phyloP scores from a whole-genome alignment of 2,329 filamentous ascomycete genomes.

The Neofusicoccum sp. region DNA sequence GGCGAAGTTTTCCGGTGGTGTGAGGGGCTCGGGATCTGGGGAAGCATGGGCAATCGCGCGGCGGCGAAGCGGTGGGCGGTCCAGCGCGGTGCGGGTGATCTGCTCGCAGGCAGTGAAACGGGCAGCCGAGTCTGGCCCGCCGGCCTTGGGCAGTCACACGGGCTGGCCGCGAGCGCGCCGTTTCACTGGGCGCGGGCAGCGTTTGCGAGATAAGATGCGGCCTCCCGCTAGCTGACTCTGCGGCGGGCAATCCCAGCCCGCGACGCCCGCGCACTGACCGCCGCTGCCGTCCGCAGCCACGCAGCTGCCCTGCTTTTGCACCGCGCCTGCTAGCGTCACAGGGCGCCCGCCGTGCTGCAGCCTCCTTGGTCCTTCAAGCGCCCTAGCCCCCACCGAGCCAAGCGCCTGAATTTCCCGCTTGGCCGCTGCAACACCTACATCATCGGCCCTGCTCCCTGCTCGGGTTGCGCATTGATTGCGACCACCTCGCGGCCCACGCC shows the following conservation, averaged over 20 bases:
- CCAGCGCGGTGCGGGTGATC: conserved; percentile 1
- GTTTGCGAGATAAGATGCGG: neutral
- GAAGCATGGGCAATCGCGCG: conserved; percentile 10
- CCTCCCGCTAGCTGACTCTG: conserved; percentile 10
- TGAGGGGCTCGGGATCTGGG: conserved; percentile 15
- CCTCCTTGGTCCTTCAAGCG: conserved; percentile 7
- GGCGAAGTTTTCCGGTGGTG: neutral
- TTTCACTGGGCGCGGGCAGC: conserved; percentile 4
- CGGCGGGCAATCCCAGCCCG: conserved; percentile 14
- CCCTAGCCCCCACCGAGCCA: conserved; percentile 16
- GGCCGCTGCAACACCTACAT: conserved; percentile 16
- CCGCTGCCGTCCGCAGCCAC: neutral
- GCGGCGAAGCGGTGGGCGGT: neutral
- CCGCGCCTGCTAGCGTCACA: conserved; percentile 8
- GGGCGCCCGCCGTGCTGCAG: conserved; percentile 1
- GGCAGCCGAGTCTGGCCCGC: neutral
- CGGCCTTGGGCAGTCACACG: neutral
- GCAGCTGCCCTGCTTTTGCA: conserved; percentile 15
- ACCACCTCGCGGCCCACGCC: conserved; percentile 5
- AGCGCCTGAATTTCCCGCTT: conserved; percentile 18
- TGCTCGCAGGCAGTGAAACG: neutral
- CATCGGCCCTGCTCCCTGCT: conserved; percentile 18
- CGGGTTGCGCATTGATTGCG: conserved; percentile 15
- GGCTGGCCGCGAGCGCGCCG: neutral
- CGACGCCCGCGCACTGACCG: conserved; percentile 7